Evolutionary conservation across 2,329 filamentous ascomycete species (phyloP), one percentile per base, ranked within the genome.

Genomic region (Claviceps maximensis): DNA sequence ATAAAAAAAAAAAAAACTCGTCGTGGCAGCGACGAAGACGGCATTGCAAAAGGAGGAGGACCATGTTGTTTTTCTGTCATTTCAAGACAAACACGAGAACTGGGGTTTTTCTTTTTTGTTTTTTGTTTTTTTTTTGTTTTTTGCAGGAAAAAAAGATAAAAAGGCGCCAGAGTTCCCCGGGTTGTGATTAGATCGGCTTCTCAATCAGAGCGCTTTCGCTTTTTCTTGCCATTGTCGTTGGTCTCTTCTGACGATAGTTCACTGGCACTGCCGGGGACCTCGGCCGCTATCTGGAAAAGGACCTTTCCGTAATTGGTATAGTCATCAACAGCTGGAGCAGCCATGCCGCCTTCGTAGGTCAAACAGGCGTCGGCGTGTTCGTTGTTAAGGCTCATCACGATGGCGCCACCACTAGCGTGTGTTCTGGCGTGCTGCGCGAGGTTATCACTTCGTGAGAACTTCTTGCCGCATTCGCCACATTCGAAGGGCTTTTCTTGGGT

Each of bases 401-500:
- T 87, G 56, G 89, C 87, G 57, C 89, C 89, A 55, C 84, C 86
- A 31, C 45, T 53, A 53, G 89, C 89, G 65, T 98, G 93, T 4
- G 93, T 98, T 58, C 93, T 83, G 58, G 93, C 85, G 68, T 98
- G 93, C 73, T 98, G 93, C 25, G 89, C 87, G 17, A 98, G 80
- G 76, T 98, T 98, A 73, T 98, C 93, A 62, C 88, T 95, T 63
- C 93, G 86, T 21, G 91, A 97, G 74, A 97, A 98, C 77, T 95
- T 96, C 85, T 98, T 98, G 62, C 93, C 91, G 65, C 93, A 98
- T 74, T 98, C 91, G 59, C 83, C 81, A 77, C 93, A 98, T 74
- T 95, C 89, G 64, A 97, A 98, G 5, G 93, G 93, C 83, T 97
- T 98, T 68, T 97, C 93, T 66, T 95, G 86, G 1, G 93, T 98